Conservation (phyloP, 164 flowering plant genomes). For the Aristolochia fimbriata region DNA sequence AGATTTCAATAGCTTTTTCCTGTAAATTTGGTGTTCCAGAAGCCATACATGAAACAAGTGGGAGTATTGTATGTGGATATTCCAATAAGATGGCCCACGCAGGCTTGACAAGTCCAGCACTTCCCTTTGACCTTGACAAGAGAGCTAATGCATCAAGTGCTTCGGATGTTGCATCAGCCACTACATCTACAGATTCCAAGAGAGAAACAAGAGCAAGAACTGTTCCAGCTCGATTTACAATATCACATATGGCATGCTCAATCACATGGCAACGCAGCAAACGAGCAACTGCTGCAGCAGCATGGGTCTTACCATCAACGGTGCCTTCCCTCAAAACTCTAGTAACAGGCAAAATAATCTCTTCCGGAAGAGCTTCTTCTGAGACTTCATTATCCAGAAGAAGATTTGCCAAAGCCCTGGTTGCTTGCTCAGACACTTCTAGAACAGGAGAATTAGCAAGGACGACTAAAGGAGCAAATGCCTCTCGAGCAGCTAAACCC, state of each 20-base stretch:
- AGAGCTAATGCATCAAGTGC: conserved; percentile 86
- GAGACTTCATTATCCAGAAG: conserved; percentile 67
- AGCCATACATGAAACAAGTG: conserved; percentile 71
- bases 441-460: conserved; percentile 67
- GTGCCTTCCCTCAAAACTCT: conserved; percentile 79
- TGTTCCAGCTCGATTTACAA: conserved; percentile 76
- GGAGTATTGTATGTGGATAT: conserved; percentile 51
- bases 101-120: conserved; percentile 52
- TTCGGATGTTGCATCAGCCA: conserved; percentile 62
- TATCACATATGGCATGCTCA: conserved; percentile 54
- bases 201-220: conserved; percentile 83
- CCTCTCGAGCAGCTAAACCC: conserved; percentile 71
- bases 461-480: conserved; percentile 44
- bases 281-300: conserved; percentile 93
- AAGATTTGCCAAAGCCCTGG: conserved; percentile 84
- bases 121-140: conserved; percentile 58
- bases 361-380: conserved; percentile 60
- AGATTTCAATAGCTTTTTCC: conserved; percentile 83
- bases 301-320: conserved; percentile 68
- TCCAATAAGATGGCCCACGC: conserved; percentile 88
- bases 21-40: conserved; percentile 60
- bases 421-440: conserved; percentile 86
- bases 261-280: conserved; percentile 46
- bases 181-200: conserved; percentile 47
- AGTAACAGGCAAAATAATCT: conserved; percentile 72